Evolutionary conservation across 345 rosid genomes (phyloP).

Genomic region (Lepidium africanum): DNA sequence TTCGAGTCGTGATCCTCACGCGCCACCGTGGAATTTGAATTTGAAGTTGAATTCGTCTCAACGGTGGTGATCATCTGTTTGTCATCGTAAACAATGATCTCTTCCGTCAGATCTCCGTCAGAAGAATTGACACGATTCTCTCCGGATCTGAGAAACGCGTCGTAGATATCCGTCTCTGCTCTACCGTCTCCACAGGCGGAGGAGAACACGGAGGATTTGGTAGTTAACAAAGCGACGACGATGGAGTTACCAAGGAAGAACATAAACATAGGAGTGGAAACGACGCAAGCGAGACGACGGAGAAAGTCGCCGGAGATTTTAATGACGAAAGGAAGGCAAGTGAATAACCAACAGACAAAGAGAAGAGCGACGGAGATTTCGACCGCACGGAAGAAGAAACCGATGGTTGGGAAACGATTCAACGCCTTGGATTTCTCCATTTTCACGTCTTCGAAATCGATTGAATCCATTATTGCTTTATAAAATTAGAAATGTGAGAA

Average conservation of each 20-base stretch:
- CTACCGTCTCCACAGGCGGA: conserved; percentile 19
- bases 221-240: conserved; percentile 45
- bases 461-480: conserved; percentile 25
- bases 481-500: not conserved
- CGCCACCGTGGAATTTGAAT: conserved; percentile 14
- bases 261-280: conserved; percentile 46
- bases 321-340: conserved; percentile 45
- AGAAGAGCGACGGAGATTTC: conserved; percentile 28
- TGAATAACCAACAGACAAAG: conserved; percentile 39
- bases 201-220: conserved; percentile 40
- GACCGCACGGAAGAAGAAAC: conserved; percentile 30
- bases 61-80: conserved; percentile 5
- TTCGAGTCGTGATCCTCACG: not conserved
- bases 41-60: not conserved
- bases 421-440: conserved; percentile 30
- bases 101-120: conserved; percentile 24
- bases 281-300: conserved; percentile 30
- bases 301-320: conserved; percentile 40
- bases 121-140: conserved; percentile 15
- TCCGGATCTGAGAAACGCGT: conserved; percentile 31
- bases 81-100: conserved; percentile 31
- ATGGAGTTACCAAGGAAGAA: conserved; percentile 58
- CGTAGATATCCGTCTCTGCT: conserved; percentile 33
- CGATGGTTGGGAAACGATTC: conserved; percentile 26
- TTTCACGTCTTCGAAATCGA: conserved; percentile 31